Evolutionary conservation across 176 grass and related monocot species (phyloP).

Genomic region (Phyllostachys edulis): DNA sequence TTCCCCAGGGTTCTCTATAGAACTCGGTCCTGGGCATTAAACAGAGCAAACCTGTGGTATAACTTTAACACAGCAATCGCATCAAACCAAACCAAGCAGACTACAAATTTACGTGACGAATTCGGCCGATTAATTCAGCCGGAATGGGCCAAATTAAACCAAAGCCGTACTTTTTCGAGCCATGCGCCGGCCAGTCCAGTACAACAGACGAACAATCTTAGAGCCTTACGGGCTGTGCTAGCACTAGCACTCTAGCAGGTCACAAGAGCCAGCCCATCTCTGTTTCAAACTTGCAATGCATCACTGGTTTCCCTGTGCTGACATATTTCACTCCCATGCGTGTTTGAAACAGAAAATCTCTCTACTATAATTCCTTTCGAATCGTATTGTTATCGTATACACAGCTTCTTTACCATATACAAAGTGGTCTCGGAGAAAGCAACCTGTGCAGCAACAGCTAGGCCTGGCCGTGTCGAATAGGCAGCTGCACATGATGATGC

Average conservation of each 20-base stretch:
- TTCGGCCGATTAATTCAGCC: background rate
- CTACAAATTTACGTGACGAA: background rate
- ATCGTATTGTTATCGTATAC: slow-evolving; percentile 33
- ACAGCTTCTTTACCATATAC: slow-evolving; percentile 52
- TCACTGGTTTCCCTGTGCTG: background rate
- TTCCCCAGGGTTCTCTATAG: background rate
- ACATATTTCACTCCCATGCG: background rate
- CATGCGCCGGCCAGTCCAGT: background rate
- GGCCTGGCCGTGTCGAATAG: background rate
- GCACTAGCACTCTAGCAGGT: background rate
- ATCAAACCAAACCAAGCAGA: background rate
- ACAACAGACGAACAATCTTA: background rate
- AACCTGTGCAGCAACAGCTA: slow-evolving; percentile 2
- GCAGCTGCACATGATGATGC: slow-evolving; percentile 25
- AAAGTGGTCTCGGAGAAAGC: slow-evolving; percentile 36
- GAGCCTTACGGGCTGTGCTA: background rate
- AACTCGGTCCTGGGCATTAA: background rate
- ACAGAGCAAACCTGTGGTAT: background rate
- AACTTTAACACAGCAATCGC: background rate
- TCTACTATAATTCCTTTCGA: slow-evolving; percentile 29
- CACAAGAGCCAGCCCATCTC: background rate
- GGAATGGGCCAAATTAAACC: background rate
- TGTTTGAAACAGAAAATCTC: background rate
- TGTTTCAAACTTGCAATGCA: background rate
- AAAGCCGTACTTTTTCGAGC: background rate